Percentiles rank a stretch among this genome's conserved stretches.
Conservation (phyloP, 805 yeast species). For the Kodamaea fukazawae region DNA sequence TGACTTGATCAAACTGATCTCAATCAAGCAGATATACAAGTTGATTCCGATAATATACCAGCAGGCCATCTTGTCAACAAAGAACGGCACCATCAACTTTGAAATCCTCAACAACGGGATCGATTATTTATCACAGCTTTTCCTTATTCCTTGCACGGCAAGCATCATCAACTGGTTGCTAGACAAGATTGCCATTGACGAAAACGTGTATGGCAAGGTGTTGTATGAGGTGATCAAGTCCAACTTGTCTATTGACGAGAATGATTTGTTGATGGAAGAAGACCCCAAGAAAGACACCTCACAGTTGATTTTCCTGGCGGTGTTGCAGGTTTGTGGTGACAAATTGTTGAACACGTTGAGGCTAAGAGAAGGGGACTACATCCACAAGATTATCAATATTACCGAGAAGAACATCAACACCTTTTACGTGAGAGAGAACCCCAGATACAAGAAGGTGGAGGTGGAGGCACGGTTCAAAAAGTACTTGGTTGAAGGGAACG, state of each 20-base stretch:
- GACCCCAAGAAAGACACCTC: conserved; percentile 13
- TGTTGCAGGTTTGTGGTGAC: conserved; percentile 23
- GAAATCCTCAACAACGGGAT: conserved; percentile 71
- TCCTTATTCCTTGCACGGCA: conserved; percentile 55
- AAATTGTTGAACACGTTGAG: conserved; percentile 16
- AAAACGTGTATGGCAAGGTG: conserved; percentile 17
- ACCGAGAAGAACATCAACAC: conserved; percentile 13
- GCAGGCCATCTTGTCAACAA: conserved; percentile 64
- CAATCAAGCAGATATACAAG: conserved; percentile 63
- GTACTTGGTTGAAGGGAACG: conserved; percentile 2
- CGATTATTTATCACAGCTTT: conserved; percentile 83
- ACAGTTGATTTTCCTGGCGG: conserved; percentile 21
- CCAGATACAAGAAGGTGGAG: neutral
- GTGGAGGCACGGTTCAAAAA: conserved; percentile 5
- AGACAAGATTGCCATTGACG: conserved; percentile 12
- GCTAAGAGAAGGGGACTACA: conserved; percentile 13
- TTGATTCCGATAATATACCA: conserved; percentile 72
- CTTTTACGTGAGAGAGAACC: conserved; percentile 4
- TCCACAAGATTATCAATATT: conserved; percentile 14
- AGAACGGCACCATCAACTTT: conserved; percentile 51
- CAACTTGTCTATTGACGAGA: conserved; percentile 14
- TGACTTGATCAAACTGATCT: conserved; percentile 65
- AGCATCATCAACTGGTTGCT: conserved; percentile 34
- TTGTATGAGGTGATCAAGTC: conserved; percentile 26
- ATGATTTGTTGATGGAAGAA: conserved; percentile 8